phyloP scores from a whole-genome alignment of 805 yeast genomes.

The Yarrowia bubula region DNA sequence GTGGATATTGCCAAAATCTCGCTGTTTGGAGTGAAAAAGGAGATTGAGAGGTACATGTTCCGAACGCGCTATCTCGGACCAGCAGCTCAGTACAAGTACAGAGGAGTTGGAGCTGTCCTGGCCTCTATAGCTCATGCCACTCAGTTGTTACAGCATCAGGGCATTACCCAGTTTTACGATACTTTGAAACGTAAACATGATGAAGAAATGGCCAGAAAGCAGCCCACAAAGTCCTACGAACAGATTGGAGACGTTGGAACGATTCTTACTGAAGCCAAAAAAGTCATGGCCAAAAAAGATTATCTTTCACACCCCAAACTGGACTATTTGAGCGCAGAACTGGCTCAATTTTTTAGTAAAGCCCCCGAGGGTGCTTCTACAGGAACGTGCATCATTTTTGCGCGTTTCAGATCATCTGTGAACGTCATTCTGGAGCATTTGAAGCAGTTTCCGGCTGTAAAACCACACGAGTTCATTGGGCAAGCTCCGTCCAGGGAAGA shows the following conservation, averaged over 20 bases:
- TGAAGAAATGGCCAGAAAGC: slow-evolving; percentile 29
- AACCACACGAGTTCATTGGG: slow-evolving; percentile 89
- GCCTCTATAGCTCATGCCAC: slow-evolving; percentile 62
- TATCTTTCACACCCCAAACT: slow-evolving; percentile 72
- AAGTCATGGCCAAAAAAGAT: background rate
- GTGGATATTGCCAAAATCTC: slow-evolving; percentile 67
- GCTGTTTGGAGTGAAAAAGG: slow-evolving; percentile 68
- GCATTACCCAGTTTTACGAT: slow-evolving; percentile 69
- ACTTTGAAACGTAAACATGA: slow-evolving; percentile 52
- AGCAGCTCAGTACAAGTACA: slow-evolving; percentile 31
- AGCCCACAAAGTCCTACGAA: slow-evolving; percentile 32
- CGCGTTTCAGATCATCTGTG: slow-evolving; percentile 88
- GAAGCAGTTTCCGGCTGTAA: slow-evolving; percentile 43
- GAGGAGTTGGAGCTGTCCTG: slow-evolving; percentile 51
- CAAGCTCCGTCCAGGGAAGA: slow-evolving; percentile 54
- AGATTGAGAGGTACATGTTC: slow-evolving; percentile 49
- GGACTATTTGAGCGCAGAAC: slow-evolving; percentile 54
- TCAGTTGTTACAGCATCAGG: slow-evolving; percentile 67
- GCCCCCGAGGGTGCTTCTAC: slow-evolving; percentile 38
- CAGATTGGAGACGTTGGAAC: slow-evolving; percentile 40
- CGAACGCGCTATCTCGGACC: slow-evolving; percentile 27
- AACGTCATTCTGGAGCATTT: slow-evolving; percentile 69
- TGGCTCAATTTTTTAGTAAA: slow-evolving; percentile 52
- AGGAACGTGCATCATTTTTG: slow-evolving; percentile 74
- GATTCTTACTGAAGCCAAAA: background rate